phyloP scores from a whole-genome alignment of 176 grass and related monocot species.

The Juncus inflexus region DNA sequence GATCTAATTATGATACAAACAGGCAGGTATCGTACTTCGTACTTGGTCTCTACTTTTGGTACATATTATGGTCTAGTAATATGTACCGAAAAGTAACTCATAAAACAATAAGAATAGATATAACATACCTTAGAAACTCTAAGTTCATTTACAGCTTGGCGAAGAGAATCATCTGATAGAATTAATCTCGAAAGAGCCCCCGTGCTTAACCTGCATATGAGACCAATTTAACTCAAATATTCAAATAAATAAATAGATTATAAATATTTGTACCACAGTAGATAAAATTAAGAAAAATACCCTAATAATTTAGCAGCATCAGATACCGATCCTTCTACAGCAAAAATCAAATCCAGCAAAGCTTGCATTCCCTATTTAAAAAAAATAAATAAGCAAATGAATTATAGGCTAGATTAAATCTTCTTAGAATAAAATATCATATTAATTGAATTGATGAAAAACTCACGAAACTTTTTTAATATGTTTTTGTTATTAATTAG shows the following conservation, averaged over 20 bases:
- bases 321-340: slow-evolving; percentile 80
- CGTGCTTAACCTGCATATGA: slow-evolving; percentile 71
- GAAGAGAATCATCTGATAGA: slow-evolving; percentile 89
- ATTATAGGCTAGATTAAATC: too few species aligned
- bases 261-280: neutral
- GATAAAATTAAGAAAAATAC: slow-evolving; percentile 35
- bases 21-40: too few species aligned
- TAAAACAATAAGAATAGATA: neutral
- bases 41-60: neutral
- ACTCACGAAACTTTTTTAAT: neutral
- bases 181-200: slow-evolving; percentile 94
- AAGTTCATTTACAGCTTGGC: slow-evolving; percentile 73
- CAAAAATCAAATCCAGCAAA: slow-evolving; percentile 82
- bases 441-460: neutral
- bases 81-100: neutral
- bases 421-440: neutral
- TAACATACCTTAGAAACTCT: slow-evolving; percentile 74
- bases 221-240: neutral
- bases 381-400: neutral
- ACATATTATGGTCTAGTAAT: neutral
- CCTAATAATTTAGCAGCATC: slow-evolving; percentile 83
- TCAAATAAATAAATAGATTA: neutral
- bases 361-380: slow-evolving; percentile 85
- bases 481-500: neutral
- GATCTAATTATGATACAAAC: too few species aligned